Percentiles rank a stretch among this genome's conserved stretches.
These are phyloP conservation scores for Diplodia intermedia DNA, from an alignment of 2,329 filamentous ascomycete species.

Conservation along the genomic window DNA sequence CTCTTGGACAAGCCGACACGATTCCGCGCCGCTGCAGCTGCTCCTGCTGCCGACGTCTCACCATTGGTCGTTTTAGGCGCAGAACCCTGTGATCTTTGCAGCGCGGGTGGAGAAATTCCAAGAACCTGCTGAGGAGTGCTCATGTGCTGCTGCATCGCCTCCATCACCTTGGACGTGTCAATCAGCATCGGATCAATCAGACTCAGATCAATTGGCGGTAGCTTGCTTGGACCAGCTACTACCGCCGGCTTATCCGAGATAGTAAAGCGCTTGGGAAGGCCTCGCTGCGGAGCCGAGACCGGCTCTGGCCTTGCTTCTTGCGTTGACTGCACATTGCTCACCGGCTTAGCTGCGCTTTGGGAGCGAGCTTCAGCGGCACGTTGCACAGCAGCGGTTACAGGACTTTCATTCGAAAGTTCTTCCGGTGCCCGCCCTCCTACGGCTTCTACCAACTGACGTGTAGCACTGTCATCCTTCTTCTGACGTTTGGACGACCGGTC, in stretches of 20 bases:
- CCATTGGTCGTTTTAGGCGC: too few species aligned
- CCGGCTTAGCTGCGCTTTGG: neutral
- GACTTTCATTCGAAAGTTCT: neutral
- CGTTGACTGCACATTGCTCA: neutral
- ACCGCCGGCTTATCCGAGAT: neutral
- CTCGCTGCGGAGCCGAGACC: neutral
- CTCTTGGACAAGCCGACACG: neutral
- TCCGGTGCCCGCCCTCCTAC: neutral
- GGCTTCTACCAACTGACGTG: neutral
- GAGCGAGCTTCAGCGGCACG: neutral
- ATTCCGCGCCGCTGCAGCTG: neutral
- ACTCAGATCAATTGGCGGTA: neutral
- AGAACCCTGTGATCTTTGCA: neutral
- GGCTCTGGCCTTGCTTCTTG: neutral
- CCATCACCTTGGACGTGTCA: constrained; percentile 1
- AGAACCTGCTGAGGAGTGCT: neutral
- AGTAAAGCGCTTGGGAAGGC: constrained; percentile 3
- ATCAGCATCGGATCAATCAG: neutral
- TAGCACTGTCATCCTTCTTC: neutral
- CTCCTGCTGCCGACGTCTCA: neutral
- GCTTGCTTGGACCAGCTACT: neutral
- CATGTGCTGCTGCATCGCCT: neutral
- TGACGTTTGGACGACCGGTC: neutral
- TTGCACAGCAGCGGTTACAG: neutral
- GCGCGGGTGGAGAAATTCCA: too few species aligned